Base-by-base conservation (phyloP, 352 stramenopile species). In the Pythium apleroticum region DNA sequence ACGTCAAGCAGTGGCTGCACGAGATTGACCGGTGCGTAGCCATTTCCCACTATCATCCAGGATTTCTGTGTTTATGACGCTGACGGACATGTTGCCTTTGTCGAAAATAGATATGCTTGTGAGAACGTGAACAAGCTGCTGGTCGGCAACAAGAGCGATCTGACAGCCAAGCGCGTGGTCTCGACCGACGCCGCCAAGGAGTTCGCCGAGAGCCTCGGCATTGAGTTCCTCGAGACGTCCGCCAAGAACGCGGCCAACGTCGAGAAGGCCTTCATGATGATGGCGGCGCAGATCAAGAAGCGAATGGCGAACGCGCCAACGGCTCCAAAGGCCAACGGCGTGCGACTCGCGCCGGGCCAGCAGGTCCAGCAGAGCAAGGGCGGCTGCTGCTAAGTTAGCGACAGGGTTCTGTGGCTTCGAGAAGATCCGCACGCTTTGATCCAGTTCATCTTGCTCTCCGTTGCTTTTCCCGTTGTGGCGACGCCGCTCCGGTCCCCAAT, bases 101-200 rank as follows among this genome's bases (percentile, higher is more conserved):
- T n/a, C 12, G 24, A 17, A 14, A 33, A 9, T 80, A 92, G 96
- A 78, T 99, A 99, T 79, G 96, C 96, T 30, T 98, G 93, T 39
- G 96, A 99, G 85, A 85, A 99, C 86, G 65, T 98, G 81, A 91
- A 91, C 78, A 99, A 99, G 81, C 80, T 99, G 33, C 78, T 99
- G 31, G 95, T 99, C 17, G 97, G 96, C 55, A 99, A 99, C 84
- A 99, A 99, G 87, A 98, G 82, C 65, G 97, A 99, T 91, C 72
- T 97, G 63, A 91, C 81, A 58, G 89, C 92, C 71, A 96, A 98
- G 76, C 93, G 89, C 61, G 95, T 97, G 19, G 96, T 99, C 28
- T 94, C 92, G 49, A 97, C 89, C 31, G 93, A 98, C 30, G 84
- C 92, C 28, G 97, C 95, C 24, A 97, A 97, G 77, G 88, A 93